Percentiles rank a stretch among this genome's conserved stretches.
Evolutionary conservation across 345 rosid genomes (phyloP).

Genomic region (Populus euphratica): DNA sequence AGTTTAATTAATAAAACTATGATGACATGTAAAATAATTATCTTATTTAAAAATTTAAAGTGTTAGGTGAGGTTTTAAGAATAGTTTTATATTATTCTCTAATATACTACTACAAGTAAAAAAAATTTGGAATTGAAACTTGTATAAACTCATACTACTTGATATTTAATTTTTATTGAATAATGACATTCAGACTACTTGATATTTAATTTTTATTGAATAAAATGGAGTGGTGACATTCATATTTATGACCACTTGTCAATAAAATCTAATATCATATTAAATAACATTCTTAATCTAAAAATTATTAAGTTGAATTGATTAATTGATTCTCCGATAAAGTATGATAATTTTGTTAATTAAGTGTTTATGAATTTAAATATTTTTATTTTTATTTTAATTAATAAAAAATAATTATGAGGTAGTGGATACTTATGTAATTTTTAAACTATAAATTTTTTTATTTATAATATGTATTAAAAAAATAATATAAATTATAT

Average conservation of each 20-base stretch:
- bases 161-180: no score
- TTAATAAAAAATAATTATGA: no score
- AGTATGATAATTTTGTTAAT: fast-evolving
- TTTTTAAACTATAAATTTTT: fast-evolving
- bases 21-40: fast-evolving
- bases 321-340: no score
- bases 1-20: fast-evolving
- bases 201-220: no score
- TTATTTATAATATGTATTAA: fast-evolving
- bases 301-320: fast-evolving
- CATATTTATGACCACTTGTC: fast-evolving
- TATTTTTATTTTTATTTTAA: fast-evolving
- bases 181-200: fast-evolving
- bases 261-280: fast-evolving
- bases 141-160: fast-evolving
- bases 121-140: fast-evolving
- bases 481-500: no score
- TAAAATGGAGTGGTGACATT: fast-evolving
- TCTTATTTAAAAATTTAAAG: fast-evolving
- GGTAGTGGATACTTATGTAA: fast-evolving
- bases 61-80: no score
- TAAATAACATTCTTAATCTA: fast-evolving
- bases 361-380: no score
- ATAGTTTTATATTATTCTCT: no score
- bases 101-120: fast-evolving